A percentile compares a stretch with the other conserved stretches of the same genome.
Conservation (phyloP, 495 filamentous ascomycete species). For the Aspergillus egyptiacus region DNA sequence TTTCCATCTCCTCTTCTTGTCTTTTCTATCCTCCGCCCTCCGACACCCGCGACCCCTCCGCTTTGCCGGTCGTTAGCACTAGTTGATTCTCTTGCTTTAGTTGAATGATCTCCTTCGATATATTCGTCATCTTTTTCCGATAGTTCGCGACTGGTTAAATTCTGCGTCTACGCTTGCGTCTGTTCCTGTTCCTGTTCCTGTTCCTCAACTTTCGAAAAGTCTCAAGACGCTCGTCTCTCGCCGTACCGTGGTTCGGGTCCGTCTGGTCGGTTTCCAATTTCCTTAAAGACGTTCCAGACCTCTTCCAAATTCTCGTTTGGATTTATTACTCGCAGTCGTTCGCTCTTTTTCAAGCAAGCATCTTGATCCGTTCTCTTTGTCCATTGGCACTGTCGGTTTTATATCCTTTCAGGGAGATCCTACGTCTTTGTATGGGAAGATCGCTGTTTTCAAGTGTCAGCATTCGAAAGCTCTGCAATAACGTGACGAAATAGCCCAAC, state of each 20-base stretch:
- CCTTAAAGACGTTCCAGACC: neutral
- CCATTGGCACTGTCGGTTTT: neutral
- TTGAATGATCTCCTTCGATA: neutral
- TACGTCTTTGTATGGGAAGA: neutral
- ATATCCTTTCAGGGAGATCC: neutral
- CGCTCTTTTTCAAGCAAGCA: too few species aligned
- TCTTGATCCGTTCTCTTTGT: neutral
- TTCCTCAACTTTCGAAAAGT: neutral
- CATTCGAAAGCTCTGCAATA: neutral
- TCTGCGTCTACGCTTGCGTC: slow-evolving; percentile 2
- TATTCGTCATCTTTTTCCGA: neutral
- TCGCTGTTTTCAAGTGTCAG: neutral
- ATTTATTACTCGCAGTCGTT: too few species aligned
- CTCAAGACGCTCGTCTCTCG: neutral
- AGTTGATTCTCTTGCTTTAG: neutral
- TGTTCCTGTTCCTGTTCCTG: slow-evolving; percentile 5
- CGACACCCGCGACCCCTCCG: neutral
- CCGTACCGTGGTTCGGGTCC: slow-evolving; percentile 23
- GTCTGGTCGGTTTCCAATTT: neutral
- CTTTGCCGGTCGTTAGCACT: slow-evolving; percentile 2
- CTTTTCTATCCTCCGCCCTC: neutral
- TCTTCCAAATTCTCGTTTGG: neutral
- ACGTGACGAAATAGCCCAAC: neutral
- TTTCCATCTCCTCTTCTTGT: slow-evolving; percentile 2
- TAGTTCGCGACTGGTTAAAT: neutral